phyloP scores from a whole-genome alignment of 2,329 filamentous ascomycete genomes.

The Aureobasidium uvarum region DNA sequence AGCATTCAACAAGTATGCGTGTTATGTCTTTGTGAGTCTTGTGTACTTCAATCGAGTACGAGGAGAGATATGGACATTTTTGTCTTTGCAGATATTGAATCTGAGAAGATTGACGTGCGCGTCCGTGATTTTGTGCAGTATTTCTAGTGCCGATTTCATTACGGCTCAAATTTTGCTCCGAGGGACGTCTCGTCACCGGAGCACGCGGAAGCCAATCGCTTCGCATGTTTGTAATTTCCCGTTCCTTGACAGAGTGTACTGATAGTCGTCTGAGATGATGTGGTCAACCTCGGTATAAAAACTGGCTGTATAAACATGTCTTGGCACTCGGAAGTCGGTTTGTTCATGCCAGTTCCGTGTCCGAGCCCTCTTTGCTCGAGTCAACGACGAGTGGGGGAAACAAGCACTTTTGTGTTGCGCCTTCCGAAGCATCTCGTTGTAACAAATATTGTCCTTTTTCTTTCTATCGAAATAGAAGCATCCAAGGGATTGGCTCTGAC shows the following conservation, averaged over 20 bases:
- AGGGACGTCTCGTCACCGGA: neutral
- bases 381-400: constrained; percentile 16
- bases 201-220: neutral
- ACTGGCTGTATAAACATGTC: neutral
- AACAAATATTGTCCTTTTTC: neutral
- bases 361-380: constrained; percentile 9
- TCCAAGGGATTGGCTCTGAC: too few relatives aligned
- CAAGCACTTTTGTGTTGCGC: constrained; percentile 10
- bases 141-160: neutral
- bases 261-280: neutral
- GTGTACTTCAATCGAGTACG: too few relatives aligned
- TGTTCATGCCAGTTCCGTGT: neutral
- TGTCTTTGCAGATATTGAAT: neutral
- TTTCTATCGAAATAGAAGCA: neutral
- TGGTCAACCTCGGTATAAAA: neutral
- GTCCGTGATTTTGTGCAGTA: accelerated
- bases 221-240: neutral
- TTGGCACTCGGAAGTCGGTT: constrained; percentile 8
- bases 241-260: neutral
- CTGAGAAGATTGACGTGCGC: neutral
- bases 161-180: neutral
- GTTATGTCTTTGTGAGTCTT: too few relatives aligned
- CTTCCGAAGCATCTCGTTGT: constrained; percentile 4
- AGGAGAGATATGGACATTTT: too few relatives aligned
- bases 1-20: too few relatives aligned